These are phyloP conservation scores for Coemansia sp. DNA, from an alignment of 192 early-diverging fungal genomes.

Conservation along the genomic window DNA sequence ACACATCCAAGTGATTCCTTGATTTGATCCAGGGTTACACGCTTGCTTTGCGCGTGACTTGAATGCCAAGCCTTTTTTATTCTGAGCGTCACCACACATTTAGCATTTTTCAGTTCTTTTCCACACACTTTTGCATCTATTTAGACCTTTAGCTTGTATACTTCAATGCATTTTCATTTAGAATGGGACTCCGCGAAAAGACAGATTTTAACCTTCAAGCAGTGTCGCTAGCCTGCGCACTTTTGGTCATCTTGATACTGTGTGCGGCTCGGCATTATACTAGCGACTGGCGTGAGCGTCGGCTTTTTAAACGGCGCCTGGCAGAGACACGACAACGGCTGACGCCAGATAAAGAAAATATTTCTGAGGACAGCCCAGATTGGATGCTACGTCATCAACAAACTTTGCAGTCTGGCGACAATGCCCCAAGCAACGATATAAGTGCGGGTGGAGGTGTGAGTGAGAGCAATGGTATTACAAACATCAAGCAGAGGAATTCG, in stretches of 20 bases:
- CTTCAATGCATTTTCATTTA: slow-evolving; percentile 1
- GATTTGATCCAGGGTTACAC: too few species aligned
- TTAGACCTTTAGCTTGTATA: neutral
- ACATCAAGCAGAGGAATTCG: too few species aligned
- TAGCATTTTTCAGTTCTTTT: slow-evolving; percentile 1
- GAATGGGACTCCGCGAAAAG: slow-evolving; percentile 44
- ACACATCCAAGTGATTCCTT: too few species aligned
- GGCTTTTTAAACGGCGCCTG: slow-evolving; percentile 31
- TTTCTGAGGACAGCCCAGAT: neutral
- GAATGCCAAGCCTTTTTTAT: too few species aligned
- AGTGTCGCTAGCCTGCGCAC: slow-evolving; percentile 19
- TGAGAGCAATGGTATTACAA: neutral
- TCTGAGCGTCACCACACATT: too few species aligned
- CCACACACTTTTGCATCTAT: neutral
- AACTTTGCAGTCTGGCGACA: neutral
- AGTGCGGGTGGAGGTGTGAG: neutral
- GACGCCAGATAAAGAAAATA: neutral
- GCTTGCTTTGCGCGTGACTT: too few species aligned
- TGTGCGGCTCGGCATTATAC: slow-evolving; percentile 30
- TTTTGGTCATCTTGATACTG: slow-evolving; percentile 17
- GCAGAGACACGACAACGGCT: slow-evolving; percentile 21
- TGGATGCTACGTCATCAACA: neutral
- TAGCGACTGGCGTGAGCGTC: slow-evolving; percentile 42
- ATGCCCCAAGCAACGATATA: neutral
- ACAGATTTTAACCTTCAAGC: slow-evolving; percentile 37